Base-by-base conservation (phyloP, 2,329 filamentous ascomycete genomes). In the Thielaviopsis euricoi region DNA sequence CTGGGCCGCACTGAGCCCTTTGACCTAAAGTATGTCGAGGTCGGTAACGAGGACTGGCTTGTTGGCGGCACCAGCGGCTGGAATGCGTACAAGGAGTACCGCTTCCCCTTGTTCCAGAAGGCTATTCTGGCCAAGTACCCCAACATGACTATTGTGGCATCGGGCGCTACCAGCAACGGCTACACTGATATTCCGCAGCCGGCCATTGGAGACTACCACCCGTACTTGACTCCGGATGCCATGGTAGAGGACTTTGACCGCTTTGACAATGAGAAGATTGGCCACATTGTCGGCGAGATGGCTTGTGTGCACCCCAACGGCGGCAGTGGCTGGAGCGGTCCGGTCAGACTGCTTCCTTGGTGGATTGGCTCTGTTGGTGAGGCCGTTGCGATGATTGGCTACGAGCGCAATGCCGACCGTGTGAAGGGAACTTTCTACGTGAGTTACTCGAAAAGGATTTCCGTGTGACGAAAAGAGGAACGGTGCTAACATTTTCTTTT, bases 1-100 rank as follows among this genome's bases (percentile, higher is more conserved):
- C 72, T 82, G 2, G 83, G 83, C 3, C 77, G 84, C 63, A 74
- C 79, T 0, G 73, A 80, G 60, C 82, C 83, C 0, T 86, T 80
- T 69, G 70, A 66, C 29, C 72, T 86, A 53, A 71, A 76, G 12
- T 82, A 78, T 63, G 78, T 86, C 57, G 83, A 86, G 67, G 69
- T 86, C 50, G 83, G 83, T 60, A 86, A 86, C 65, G 83, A 86
- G 65, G 83, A 86, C 63, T 79, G 78, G 71, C 74, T 84, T 3
- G 74, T 72, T 25, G 73, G 73, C 3, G 76, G 74, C 5, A 70
- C 73, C 1, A 64, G 65, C 0, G 72, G 76, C 4, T 76, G 72
- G 66, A 67, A 72, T 1, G 72, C 75, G 6, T 77, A 75, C 64
- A 72, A 74, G 54, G 74, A 78, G 59, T 77, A 77, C 62, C 76